These are phyloP conservation scores for Solanum lignicaule DNA, from an alignment of 257 asterid genomes.

Conservation along the genomic window DNA sequence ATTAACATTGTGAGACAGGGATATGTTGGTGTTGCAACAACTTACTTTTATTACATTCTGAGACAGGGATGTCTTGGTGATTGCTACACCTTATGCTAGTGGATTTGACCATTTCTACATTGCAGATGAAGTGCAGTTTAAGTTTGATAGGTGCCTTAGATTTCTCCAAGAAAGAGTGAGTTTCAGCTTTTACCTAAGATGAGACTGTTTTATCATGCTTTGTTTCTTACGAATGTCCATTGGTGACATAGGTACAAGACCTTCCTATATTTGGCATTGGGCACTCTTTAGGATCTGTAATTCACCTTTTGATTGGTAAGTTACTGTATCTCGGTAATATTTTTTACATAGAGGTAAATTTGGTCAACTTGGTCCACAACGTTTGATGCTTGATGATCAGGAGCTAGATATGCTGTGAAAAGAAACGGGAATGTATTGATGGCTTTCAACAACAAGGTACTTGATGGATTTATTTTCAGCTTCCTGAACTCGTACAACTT, in stretches of 20 bases:
- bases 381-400: conserved; percentile 34
- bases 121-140: conserved; percentile 92
- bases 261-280: conserved; percentile 88
- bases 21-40: neutral
- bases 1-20: neutral
- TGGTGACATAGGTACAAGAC: conserved; percentile 46
- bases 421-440: conserved; percentile 76
- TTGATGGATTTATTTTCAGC: neutral
- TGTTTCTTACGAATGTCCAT: conserved; percentile 9
- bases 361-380: conserved; percentile 1
- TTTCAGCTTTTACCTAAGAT: conserved; percentile 7
- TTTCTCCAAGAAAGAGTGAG: conserved; percentile 61
- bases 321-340: neutral
- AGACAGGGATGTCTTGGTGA: conserved; percentile 71
- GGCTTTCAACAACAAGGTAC: conserved; percentile 91
- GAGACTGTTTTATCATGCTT: neutral
- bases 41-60: conserved; percentile 16
- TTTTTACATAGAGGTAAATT: neutral
- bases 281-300: conserved; percentile 85
- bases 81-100: conserved; percentile 95
- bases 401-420: conserved; percentile 90
- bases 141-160: conserved; percentile 77
- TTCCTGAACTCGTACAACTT: neutral
- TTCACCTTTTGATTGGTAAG: conserved; percentile 88
- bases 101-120: conserved; percentile 90